These are phyloP conservation scores for Talaromyces sp. DNA, from an alignment of 2,329 filamentous ascomycete genomes.

Conservation along the genomic window DNA sequence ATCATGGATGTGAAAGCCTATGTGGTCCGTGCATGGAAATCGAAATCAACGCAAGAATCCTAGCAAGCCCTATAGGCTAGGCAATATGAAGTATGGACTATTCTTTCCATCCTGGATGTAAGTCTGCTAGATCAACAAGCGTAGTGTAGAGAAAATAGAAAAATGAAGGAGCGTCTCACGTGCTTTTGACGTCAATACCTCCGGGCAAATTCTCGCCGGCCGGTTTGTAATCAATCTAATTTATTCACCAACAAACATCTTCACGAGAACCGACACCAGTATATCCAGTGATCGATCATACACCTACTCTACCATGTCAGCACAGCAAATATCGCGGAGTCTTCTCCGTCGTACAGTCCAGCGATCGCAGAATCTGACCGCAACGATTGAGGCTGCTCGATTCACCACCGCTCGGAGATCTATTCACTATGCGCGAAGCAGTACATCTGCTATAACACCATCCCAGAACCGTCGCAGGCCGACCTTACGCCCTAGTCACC, in stretches of 20 bases:
- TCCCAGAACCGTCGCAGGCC: slow-evolving; percentile 48
- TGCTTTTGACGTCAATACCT: slow-evolving; percentile 17
- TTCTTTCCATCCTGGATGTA: background rate
- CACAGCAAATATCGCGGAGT: slow-evolving; percentile 31
- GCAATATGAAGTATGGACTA: background rate
- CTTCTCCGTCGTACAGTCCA: slow-evolving; percentile 32
- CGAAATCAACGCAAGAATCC: background rate
- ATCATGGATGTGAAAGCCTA: background rate
- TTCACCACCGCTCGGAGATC: slow-evolving; percentile 24
- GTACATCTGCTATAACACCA: slow-evolving; percentile 46
- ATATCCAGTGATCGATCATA: background rate
- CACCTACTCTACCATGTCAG: slow-evolving; percentile 27
- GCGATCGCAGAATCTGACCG: slow-evolving; percentile 22
- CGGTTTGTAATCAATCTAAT: slow-evolving; percentile 15
- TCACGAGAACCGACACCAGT: background rate
- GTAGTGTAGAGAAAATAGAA: background rate
- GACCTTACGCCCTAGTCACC: slow-evolving; percentile 43
- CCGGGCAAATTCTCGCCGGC: slow-evolving; percentile 7
- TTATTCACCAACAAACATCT: background rate
- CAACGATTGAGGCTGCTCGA: slow-evolving; percentile 22
- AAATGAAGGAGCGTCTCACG: slow-evolving; percentile 7
- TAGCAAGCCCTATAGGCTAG: too few species aligned
- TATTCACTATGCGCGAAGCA: slow-evolving; percentile 33
- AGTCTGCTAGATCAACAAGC: too few species aligned
- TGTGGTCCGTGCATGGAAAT: background rate